Conservation (phyloP, 2,329 filamentous ascomycete species). For the Trichoderma cornu-damae region DNA sequence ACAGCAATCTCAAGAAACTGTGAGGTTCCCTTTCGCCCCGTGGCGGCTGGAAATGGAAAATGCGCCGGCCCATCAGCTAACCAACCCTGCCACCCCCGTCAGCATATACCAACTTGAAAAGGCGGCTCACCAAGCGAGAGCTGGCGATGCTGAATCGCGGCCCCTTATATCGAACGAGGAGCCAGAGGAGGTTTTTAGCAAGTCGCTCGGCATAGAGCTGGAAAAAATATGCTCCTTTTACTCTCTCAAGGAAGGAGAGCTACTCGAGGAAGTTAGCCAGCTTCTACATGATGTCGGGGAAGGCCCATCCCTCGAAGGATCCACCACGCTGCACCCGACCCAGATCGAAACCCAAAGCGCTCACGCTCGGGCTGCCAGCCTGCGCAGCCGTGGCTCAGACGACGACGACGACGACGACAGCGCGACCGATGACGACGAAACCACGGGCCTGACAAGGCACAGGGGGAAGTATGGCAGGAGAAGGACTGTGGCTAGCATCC, state of each 20-base stretch:
- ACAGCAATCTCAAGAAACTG: conserved; percentile 99
- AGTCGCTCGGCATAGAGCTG: conserved; percentile 78
- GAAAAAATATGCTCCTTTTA: conserved; percentile 95
- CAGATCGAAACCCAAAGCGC: conserved; percentile 28
- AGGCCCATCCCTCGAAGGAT: conserved; percentile 44
- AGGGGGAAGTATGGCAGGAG: conserved; percentile 38
- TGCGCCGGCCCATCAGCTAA: not conserved
- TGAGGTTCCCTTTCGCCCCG: conserved; percentile 40
- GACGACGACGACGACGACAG: conserved; percentile 53
- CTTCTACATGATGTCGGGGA: conserved; percentile 67
- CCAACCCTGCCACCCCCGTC: not conserved
- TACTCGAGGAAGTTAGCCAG: conserved; percentile 72
- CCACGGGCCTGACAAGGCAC: conserved; percentile 47
- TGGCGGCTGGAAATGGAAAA: no score
- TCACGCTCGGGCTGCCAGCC: conserved; percentile 31
- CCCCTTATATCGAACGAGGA: conserved; percentile 72
- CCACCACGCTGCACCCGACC: conserved; percentile 33
- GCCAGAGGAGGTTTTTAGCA: conserved; percentile 75
- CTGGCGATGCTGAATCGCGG: conserved; percentile 73
- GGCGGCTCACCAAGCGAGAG: conserved; percentile 59
- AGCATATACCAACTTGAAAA: conserved; percentile 97
- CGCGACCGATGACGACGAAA: conserved; percentile 60
- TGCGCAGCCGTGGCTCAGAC: conserved; percentile 39
- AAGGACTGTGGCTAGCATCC: conserved; percentile 34
- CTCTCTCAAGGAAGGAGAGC: conserved; percentile 79